Conservation (phyloP, 2,329 filamentous ascomycete genomes). For the Colletotrichum viniferum region DNA sequence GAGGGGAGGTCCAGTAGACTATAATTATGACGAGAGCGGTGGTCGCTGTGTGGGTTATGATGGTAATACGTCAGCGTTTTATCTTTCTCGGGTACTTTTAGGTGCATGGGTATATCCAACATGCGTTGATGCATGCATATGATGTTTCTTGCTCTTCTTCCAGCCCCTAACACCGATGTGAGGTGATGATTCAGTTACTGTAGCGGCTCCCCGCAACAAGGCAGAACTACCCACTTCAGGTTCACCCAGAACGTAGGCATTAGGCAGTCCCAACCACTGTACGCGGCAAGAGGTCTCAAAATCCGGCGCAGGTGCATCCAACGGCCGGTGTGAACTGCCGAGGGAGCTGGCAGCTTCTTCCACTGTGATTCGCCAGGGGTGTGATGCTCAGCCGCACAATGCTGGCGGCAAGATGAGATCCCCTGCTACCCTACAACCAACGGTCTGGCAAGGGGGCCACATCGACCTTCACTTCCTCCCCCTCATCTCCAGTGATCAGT, state of each 20-base stretch:
- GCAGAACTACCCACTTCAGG: neutral
- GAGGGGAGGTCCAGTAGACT: slow-evolving; percentile 38
- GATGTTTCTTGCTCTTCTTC: neutral
- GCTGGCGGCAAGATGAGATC: neutral
- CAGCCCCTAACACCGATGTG: neutral
- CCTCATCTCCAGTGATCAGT: neutral
- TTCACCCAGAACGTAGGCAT: neutral
- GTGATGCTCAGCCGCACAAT: neutral
- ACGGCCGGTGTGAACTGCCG: neutral
- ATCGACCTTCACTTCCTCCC: too few relatives aligned
- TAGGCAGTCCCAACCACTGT: neutral
- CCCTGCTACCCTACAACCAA: neutral
- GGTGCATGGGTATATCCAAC: neutral
- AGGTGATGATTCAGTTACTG: neutral
- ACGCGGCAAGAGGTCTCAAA: neutral
- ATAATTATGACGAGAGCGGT: slow-evolving; percentile 16
- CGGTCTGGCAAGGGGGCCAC: too few relatives aligned
- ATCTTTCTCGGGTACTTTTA: neutral
- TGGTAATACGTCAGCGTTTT: neutral
- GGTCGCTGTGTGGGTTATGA: neutral
- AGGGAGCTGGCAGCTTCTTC: neutral
- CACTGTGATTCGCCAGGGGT: neutral
- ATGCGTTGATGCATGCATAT: neutral
- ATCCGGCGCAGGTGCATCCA: neutral
- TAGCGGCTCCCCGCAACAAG: too few relatives aligned